phyloP scores from a whole-genome alignment of 495 filamentous ascomycete genomes.

The Penicillium pancosmium region DNA sequence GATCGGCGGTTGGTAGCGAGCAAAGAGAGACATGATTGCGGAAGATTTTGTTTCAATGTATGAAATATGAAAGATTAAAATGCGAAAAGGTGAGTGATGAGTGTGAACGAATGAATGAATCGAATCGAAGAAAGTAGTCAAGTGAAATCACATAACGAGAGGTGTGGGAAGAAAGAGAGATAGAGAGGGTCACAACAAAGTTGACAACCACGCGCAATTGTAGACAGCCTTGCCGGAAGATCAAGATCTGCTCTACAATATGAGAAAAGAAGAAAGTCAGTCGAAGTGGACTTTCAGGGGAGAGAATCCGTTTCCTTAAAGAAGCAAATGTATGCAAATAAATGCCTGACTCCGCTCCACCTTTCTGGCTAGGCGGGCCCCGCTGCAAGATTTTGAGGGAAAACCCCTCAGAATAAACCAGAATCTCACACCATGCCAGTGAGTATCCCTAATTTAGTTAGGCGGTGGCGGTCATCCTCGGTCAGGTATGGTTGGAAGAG shows the following conservation, averaged over 20 bases:
- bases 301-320: not conserved
- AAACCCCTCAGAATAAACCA: not conserved
- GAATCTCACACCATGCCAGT: not conserved
- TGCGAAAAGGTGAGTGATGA: not conserved
- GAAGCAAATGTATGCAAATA: not conserved
- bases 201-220: too few relatives aligned
- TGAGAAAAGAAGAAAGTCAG: not conserved
- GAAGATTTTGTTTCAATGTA: not conserved
- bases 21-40: not conserved
- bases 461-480: not conserved
- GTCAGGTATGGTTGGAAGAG: too few relatives aligned
- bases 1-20: not conserved
- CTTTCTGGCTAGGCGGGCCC: not conserved
- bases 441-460: not conserved
- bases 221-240: not conserved
- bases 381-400: not conserved
- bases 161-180: too few relatives aligned
- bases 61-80: not conserved
- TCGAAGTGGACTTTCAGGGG: not conserved
- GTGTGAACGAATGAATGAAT: too few relatives aligned
- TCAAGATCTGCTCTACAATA: not conserved
- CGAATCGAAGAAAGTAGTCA: too few relatives aligned
- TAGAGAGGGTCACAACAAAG: too few relatives aligned
- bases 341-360: not conserved
- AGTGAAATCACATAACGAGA: too few relatives aligned